Evolutionary conservation across 2,329 filamentous ascomycete genomes (phyloP).

Genomic region (Tolypocladium tundrense): DNA sequence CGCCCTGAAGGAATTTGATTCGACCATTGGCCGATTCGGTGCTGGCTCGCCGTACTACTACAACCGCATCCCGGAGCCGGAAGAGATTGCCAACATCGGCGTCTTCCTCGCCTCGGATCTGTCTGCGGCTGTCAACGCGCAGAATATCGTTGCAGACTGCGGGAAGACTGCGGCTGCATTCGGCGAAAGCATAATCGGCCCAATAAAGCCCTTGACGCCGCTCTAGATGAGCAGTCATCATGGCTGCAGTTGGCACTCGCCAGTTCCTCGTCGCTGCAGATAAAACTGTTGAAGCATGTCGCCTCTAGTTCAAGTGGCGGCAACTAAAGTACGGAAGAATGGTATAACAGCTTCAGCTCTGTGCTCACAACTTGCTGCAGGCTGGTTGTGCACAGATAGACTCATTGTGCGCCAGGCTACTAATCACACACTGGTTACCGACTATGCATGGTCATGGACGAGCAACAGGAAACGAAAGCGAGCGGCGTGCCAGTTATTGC

Average conservation of each 20-base stretch:
- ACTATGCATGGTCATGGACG: no score
- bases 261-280: no score
- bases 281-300: not conserved
- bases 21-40: not conserved
- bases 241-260: no score
- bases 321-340: no score
- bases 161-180: constrained; percentile 6
- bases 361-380: no score
- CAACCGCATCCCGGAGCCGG: constrained; percentile 5
- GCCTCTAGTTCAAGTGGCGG: no score
- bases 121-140: constrained; percentile 5
- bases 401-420: no score
- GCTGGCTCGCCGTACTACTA: not conserved
- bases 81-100: constrained; percentile 8
- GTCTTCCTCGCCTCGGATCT: constrained; percentile 8
- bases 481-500: no score
- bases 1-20: not conserved
- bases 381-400: no score
- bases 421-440: no score
- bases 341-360: no score
- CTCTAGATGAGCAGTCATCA: not conserved
- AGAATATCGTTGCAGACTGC: constrained; percentile 10
- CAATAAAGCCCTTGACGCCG: constrained; percentile 1
- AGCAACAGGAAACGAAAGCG: no score
- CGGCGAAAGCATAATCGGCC: constrained; percentile 2